These are phyloP conservation scores for Agrocybe chaxingu DNA, from an alignment of 768 basidiomycete species.

Conservation along the genomic window DNA sequence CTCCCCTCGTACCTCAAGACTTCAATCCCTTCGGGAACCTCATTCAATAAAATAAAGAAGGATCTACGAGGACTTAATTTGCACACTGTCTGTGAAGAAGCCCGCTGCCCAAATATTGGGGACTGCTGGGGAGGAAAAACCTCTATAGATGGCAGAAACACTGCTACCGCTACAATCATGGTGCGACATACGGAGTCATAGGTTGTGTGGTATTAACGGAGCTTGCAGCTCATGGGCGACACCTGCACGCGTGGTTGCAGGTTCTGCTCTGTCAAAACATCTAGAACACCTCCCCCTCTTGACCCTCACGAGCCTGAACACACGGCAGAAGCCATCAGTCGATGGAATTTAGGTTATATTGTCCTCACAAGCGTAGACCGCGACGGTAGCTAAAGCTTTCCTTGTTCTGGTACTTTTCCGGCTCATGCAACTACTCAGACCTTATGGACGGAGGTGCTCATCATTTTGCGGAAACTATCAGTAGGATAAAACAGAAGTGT, in stretches of 20 bases:
- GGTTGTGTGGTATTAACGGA: not conserved
- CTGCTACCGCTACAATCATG: conserved; percentile 99
- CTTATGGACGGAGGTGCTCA: conserved; percentile 87
- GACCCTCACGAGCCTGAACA: conserved; percentile 98
- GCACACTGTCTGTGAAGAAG: conserved; percentile 98
- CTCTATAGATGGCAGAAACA: conserved; percentile 69
- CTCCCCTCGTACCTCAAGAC: conserved; percentile 89
- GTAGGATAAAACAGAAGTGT: conserved; percentile 93
- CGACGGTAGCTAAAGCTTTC: conserved; percentile 62
- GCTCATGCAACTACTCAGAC: conserved; percentile 44
- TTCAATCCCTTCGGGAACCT: conserved; percentile 83
- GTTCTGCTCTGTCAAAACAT: conserved; percentile 97
- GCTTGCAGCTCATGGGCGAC: conserved; percentile 89
- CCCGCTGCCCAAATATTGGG: conserved; percentile 98
- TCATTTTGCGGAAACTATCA: conserved; percentile 95
- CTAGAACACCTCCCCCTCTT: conserved; percentile 79
- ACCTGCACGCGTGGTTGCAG: conserved; percentile 97
- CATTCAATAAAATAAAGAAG: conserved; percentile 91
- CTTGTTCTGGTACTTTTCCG: conserved; percentile 1
- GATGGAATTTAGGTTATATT: conserved; percentile 98
- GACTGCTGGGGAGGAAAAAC: conserved; percentile 97
- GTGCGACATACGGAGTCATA: conserved; percentile 35
- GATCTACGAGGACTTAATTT: conserved; percentile 89
- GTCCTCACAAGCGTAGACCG: conserved; percentile 96
- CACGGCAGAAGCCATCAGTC: conserved; percentile 95